These are phyloP conservation scores for Xanthoconium stramineum DNA, from an alignment of 768 basidiomycete genomes.

Conservation along the genomic window DNA sequence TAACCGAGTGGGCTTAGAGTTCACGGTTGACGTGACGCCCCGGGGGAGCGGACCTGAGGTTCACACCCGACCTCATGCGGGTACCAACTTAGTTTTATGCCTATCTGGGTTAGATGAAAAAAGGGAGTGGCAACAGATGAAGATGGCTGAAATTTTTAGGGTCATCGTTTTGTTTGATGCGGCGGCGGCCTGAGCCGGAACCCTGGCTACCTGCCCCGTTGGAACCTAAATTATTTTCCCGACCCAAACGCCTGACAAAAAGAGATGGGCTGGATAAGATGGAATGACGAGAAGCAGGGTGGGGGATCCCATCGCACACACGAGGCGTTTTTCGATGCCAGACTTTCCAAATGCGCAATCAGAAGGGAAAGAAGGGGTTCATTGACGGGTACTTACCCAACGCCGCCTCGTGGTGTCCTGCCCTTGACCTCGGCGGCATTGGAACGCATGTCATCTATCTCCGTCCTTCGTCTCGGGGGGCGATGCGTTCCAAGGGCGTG, in stretches of 20 bases:
- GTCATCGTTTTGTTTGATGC: background rate
- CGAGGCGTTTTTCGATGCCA: constrained; percentile 23
- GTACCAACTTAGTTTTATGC: background rate
- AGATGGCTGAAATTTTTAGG: constrained; percentile 8
- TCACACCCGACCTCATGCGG: constrained; percentile 12
- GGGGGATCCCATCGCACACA: background rate
- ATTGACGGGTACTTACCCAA: constrained; percentile 1
- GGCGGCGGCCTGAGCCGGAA: background rate
- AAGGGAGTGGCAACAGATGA: constrained; percentile 5
- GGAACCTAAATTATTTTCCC: constrained; percentile 5
- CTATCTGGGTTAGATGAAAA: constrained; percentile 25
- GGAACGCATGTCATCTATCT: constrained; percentile 13
- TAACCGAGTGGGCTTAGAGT: constrained; percentile 2
- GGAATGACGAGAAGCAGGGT: constrained; percentile 12
- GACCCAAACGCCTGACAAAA: background rate
- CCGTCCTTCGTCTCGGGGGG: constrained; percentile 7
- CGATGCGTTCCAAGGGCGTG: constrained; percentile 2
- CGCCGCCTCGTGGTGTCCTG: constrained; percentile 25
- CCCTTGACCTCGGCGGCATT: constrained; percentile 15
- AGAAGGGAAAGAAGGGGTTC: constrained; percentile 7
- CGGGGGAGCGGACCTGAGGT: constrained; percentile 3
- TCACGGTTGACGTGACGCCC: constrained; percentile 10
- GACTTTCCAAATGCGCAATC: constrained; percentile 24
- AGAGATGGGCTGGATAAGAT: background rate
- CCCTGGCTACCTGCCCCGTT: background rate